A percentile compares a stretch with the other conserved stretches of the same genome.
These are phyloP conservation scores for Tylopilus felleus DNA, from an alignment of 768 basidiomycete species.

Conservation along the genomic window DNA sequence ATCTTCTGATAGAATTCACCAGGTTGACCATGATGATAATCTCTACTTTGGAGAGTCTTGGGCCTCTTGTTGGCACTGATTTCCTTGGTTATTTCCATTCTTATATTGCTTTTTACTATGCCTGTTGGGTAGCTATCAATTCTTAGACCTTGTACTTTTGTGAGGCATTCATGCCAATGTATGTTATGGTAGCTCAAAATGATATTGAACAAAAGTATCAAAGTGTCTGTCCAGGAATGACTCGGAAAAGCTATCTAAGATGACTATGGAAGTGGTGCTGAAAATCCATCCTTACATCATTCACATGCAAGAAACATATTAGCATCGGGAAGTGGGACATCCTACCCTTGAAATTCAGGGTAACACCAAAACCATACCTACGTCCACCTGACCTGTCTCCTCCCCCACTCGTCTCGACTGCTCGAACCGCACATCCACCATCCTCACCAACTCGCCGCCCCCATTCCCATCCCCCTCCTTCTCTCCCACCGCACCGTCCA, in stretches of 20 bases:
- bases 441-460: slow-evolving; percentile 47
- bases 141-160: no score
- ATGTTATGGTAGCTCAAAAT: no score
- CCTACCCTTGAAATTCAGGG: slow-evolving; percentile 2
- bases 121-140: no score
- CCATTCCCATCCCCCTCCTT: slow-evolving; percentile 20
- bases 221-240: no score
- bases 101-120: no score
- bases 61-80: slow-evolving; percentile 12
- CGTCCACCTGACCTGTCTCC: background rate
- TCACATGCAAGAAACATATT: no score
- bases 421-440: slow-evolving; percentile 53
- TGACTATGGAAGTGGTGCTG: no score
- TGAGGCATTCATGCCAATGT: no score
- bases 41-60: slow-evolving; percentile 13
- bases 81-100: background rate
- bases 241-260: no score
- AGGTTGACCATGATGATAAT: background rate
- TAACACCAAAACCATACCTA: slow-evolving; percentile 17
- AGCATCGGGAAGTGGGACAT: no score
- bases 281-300: no score
- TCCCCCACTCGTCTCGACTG: slow-evolving; percentile 15
- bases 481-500: slow-evolving; percentile 23
- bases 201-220: no score
- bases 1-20: background rate